phyloP scores from a whole-genome alignment of 2,329 filamentous ascomycete species.

The Pseudogymnoascus sp. region DNA sequence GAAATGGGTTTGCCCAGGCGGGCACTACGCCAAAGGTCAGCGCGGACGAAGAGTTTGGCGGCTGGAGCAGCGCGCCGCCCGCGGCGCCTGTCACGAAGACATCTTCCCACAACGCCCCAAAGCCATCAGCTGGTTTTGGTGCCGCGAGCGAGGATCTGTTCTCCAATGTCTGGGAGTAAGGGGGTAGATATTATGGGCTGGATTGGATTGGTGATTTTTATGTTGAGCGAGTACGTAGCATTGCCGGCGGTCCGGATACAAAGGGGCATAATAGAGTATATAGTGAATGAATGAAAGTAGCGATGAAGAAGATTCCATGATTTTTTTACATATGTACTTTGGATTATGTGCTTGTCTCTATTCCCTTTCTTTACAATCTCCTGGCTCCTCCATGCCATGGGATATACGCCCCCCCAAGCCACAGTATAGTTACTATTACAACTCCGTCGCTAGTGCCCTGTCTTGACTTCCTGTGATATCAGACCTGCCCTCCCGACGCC shows the following conservation, averaged over 20 bases:
- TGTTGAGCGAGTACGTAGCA: conserved; percentile 6
- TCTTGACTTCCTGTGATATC: conserved; percentile 1
- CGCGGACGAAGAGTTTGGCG: conserved; percentile 91
- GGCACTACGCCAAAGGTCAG: conserved; percentile 52
- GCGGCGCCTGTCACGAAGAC: conserved; percentile 37
- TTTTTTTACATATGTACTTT: conserved; percentile 3
- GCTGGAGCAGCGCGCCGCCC: conserved; percentile 73
- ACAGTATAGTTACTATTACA: neutral
- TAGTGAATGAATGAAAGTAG: neutral
- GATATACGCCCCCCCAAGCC: neutral
- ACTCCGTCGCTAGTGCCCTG: neutral
- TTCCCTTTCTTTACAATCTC: neutral
- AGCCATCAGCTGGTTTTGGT: conserved; percentile 50
- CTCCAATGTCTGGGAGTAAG: conserved; percentile 85
- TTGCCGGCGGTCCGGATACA: conserved; percentile 3
- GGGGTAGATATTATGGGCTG: neutral
- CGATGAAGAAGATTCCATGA: conserved; percentile 6
- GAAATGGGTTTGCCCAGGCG: conserved; percentile 41
- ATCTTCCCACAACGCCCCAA: conserved; percentile 35
- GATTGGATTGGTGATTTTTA: neutral
- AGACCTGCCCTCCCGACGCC: neutral
- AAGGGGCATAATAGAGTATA: conserved; percentile 3
- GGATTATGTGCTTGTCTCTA: neutral
- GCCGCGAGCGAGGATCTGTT: conserved; percentile 79
- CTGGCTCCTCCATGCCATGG: neutral